A percentile compares a stretch with the other conserved stretches of the same genome.
Evolutionary conservation across 129 eudicot species (phyloP).

Genomic region (Escallonia herrerae): DNA sequence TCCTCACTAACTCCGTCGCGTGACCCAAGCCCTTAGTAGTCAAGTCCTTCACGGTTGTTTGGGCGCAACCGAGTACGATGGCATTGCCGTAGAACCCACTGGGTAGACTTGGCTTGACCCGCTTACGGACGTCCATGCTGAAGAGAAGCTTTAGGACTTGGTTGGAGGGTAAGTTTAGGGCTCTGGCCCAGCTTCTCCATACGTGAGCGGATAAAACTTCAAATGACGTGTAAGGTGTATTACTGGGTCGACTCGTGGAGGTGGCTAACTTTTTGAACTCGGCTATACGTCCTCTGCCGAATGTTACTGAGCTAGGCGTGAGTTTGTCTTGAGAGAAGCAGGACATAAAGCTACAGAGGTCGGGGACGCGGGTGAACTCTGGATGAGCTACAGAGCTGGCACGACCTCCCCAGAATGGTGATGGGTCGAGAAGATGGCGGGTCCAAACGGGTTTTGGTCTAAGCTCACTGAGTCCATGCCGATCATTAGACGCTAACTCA

Average conservation of each 20-base stretch:
- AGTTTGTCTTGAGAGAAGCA: conserved; percentile 37
- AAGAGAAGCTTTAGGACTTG: conserved; percentile 56
- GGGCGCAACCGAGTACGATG: conserved; percentile 61
- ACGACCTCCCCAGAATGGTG: neutral
- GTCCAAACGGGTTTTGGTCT: conserved; percentile 51
- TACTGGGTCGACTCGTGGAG: conserved; percentile 22
- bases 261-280: conserved; percentile 30
- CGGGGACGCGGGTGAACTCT: conserved; percentile 51
- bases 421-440: conserved; percentile 40
- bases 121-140: conserved; percentile 53
- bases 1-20: conserved; percentile 37
- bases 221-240: conserved; percentile 37
- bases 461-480: conserved; percentile 14
- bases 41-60: conserved; percentile 32
- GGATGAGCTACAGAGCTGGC: conserved; percentile 17
- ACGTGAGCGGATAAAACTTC: conserved; percentile 67
- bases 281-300: conserved; percentile 22
- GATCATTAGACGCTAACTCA: conserved; percentile 24
- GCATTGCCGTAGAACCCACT: conserved; percentile 63
- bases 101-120: conserved; percentile 60
- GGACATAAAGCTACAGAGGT: conserved; percentile 37
- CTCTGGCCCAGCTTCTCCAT: conserved; percentile 76
- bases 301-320: conserved; percentile 54
- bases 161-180: conserved; percentile 50
- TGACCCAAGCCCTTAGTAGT: conserved; percentile 32